Conservation (phyloP, 306 rosid species). For the Malus asiatica region DNA sequence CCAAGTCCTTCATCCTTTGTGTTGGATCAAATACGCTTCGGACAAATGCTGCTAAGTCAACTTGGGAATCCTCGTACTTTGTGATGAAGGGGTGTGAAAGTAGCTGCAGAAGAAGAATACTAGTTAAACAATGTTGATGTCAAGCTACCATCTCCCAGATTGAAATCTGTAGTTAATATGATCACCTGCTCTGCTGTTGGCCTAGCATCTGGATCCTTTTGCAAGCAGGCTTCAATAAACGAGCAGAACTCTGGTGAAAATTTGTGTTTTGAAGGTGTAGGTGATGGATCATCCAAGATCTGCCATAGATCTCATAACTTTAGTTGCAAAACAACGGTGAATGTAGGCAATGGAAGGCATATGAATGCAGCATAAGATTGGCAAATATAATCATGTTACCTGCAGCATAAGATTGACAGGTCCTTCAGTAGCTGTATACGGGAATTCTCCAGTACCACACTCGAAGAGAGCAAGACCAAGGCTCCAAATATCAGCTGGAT, state of each 20-base stretch:
- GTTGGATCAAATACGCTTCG: conserved; percentile 84
- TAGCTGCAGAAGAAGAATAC: conserved; percentile 51
- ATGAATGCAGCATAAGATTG: neutral
- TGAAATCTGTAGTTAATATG: conserved; percentile 1
- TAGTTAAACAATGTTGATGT: conserved; percentile 16
- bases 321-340: conserved; percentile 10
- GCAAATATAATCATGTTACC: conserved; percentile 29
- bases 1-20: conserved; percentile 91
- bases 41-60: conserved; percentile 74
- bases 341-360: neutral
- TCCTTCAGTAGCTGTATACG: conserved; percentile 85
- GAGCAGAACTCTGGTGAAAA: conserved; percentile 91
- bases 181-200: conserved; percentile 93
- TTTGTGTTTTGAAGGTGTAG: conserved; percentile 67
- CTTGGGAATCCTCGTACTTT: conserved; percentile 44
- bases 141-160: conserved; percentile 2
- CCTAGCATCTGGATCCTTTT: conserved; percentile 76
- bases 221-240: conserved; percentile 83
- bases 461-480: conserved; percentile 94
- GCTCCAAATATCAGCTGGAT: conserved; percentile 99
- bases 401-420: conserved; percentile 97
- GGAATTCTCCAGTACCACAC: conserved; percentile 98
- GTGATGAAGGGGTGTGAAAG: conserved; percentile 79
- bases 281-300: conserved; percentile 96
- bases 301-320: conserved; percentile 27